Evolutionary conservation across 768 basidiomycete species (phyloP).

Genomic region (Xerocomellus amylosporus): DNA sequence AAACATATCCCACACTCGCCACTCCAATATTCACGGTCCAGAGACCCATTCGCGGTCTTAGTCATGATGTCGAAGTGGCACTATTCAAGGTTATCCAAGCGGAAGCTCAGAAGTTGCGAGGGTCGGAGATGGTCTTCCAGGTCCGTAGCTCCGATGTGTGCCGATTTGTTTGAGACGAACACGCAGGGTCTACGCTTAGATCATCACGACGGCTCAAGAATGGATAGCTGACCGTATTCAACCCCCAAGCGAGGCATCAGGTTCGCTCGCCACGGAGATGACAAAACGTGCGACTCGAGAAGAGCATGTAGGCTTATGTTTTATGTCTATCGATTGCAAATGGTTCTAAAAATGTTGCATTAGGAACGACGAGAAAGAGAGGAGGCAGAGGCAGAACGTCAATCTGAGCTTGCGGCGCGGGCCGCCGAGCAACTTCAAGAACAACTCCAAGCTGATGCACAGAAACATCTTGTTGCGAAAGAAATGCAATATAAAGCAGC

Average conservation of each 20-base stretch:
- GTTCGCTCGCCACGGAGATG: conserved; percentile 80
- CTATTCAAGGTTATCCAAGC: conserved; percentile 58
- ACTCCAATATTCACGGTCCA: conserved; percentile 66
- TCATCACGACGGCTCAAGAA: conserved; percentile 65
- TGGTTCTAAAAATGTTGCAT: neutral
- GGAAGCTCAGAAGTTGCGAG: conserved; percentile 63
- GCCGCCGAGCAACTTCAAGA: conserved; percentile 60
- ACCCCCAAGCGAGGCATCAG: conserved; percentile 56
- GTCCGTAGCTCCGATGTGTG: conserved; percentile 35
- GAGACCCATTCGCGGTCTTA: conserved; percentile 60
- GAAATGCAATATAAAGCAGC: conserved; percentile 49
- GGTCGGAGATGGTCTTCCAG: conserved; percentile 78
- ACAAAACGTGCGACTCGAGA: conserved; percentile 67
- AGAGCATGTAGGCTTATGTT: conserved; percentile 48
- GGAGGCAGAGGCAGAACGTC: conserved; percentile 51
- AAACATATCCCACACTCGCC: conserved; percentile 75
- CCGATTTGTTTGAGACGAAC: conserved; percentile 1
- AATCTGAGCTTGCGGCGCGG: conserved; percentile 49
- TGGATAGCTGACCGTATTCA: conserved; percentile 61
- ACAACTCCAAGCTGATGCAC: conserved; percentile 63
- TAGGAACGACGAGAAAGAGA: conserved; percentile 55
- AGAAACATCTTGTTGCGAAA: conserved; percentile 47
- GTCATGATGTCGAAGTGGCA: conserved; percentile 51
- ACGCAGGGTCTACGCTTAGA: conserved; percentile 36
- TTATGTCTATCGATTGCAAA: neutral